A percentile compares a stretch with the other conserved stretches of the same genome.
Conservation (phyloP, 306 rosid species). For the Argentina anserina region DNA sequence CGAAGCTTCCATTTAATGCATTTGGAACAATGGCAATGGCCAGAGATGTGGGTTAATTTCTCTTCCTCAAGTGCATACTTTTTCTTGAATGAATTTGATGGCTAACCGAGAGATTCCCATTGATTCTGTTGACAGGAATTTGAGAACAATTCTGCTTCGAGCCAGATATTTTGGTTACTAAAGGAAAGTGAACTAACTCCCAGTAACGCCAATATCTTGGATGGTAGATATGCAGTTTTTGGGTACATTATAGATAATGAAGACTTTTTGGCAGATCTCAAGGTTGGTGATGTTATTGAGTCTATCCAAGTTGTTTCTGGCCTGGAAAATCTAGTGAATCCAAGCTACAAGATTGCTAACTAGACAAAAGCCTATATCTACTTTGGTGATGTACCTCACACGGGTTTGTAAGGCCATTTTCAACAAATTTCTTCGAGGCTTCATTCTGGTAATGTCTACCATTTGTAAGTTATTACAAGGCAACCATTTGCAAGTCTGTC, state of each 20-base stretch:
- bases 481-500: not conserved
- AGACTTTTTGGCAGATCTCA: conserved; percentile 83
- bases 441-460: conserved; percentile 13
- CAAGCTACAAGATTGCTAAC: conserved; percentile 92
- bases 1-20: conserved; percentile 95
- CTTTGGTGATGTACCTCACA: conserved; percentile 10
- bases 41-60: conserved; percentile 64
- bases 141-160: conserved; percentile 83
- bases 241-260: conserved; percentile 84
- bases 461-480: not conserved
- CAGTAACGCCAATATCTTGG: conserved; percentile 90
- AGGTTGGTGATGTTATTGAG: conserved; percentile 95
- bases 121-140: conserved; percentile 58
- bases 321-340: conserved; percentile 78
- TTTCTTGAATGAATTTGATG: not conserved
- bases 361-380: conserved; percentile 28
- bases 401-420: conserved; percentile 12
- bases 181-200: conserved; percentile 98
- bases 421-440: conserved; percentile 23
- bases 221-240: conserved; percentile 85
- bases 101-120: conserved; percentile 4
- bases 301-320: conserved; percentile 88
- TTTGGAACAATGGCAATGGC: conserved; percentile 99
- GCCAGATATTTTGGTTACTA: conserved; percentile 92
- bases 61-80: not conserved